A percentile compares a stretch with the other conserved stretches of the same genome.
These are phyloP conservation scores for Aspergillus panamensis DNA, from an alignment of 495 filamentous ascomycete genomes.

Conservation along the genomic window DNA sequence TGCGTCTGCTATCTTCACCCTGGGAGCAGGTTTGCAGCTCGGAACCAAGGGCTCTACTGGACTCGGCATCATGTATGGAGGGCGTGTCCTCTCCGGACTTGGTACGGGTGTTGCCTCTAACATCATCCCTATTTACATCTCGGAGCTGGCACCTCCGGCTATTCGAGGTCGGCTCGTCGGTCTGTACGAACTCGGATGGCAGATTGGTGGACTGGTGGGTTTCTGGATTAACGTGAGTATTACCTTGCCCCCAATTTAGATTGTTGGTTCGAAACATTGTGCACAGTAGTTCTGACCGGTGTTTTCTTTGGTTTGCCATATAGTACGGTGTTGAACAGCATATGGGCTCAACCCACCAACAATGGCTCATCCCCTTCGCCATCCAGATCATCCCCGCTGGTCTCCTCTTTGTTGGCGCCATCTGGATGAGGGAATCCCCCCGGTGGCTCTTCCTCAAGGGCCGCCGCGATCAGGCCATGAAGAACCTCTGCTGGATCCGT, in stretches of 20 bases:
- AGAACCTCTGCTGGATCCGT: slow-evolving; percentile 62
- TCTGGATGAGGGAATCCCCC: slow-evolving; percentile 53
- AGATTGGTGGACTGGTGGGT: slow-evolving; percentile 67
- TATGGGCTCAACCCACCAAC: slow-evolving; percentile 33
- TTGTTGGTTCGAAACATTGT: not conserved
- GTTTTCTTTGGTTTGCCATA: not conserved
- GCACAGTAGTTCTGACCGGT: not conserved
- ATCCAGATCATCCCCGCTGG: slow-evolving; percentile 53
- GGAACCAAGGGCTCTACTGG: slow-evolving; percentile 55
- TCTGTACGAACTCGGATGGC: slow-evolving; percentile 71
- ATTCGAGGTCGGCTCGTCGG: slow-evolving; percentile 76
- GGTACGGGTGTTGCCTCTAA: slow-evolving; percentile 73
- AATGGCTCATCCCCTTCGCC: slow-evolving; percentile 56
- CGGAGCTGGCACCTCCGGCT: slow-evolving; percentile 74
- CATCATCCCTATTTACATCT: slow-evolving; percentile 73
- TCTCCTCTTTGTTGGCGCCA: slow-evolving; percentile 44
- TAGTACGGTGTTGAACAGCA: slow-evolving; percentile 40
- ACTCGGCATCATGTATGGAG: slow-evolving; percentile 61
- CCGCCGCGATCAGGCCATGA: slow-evolving; percentile 51
- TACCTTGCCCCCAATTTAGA: not conserved
- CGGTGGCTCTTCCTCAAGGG: slow-evolving; percentile 53
- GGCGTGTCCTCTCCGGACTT: slow-evolving; percentile 67
- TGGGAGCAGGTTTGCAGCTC: slow-evolving; percentile 63
- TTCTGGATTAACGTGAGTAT: slow-evolving; percentile 63
- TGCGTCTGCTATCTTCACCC: slow-evolving; percentile 54